Evolutionary conservation across 2,329 filamentous ascomycete species (phyloP), one percentile per base, ranked within the genome.

Genomic region (Calonectria pseudoturangicola): DNA sequence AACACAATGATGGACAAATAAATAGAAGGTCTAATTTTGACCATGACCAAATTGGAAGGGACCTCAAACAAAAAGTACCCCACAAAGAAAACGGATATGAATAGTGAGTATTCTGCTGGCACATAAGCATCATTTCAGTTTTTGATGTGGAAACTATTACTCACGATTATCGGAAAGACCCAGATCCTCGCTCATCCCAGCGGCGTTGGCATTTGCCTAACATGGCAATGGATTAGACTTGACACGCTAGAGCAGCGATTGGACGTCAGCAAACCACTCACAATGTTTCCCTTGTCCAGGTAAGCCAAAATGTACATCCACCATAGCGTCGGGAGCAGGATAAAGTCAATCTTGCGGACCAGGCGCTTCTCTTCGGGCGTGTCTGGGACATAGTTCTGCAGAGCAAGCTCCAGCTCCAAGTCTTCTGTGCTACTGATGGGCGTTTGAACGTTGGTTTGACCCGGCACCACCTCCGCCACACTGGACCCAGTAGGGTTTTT

Each of bases 241-340:
- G 13, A 50, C 2, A 66, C 16, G 15, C 15, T 6, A 5, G 7
- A 39, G 54, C 33, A 10, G 21, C 21, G 4, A 15, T 43, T 41
- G 27, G 2, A 45, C 3, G 9, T 6, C 39, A 21, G 33, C 3
- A 0, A 25, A 43, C 1, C 25, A 75, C 78, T 76, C 54, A 79
- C 79, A 62, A 81, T 82, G n/a, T 82, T 82, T 10, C 74, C 73
- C 33, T 80, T 77, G 66, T 82, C 80, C 10, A 82, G 45, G 47
- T 81, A 81, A 3, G 78, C 79, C 10, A 82, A 68, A 13, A 82
- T 77, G 43, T 81, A 82, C 78, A 80, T 78, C 67, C 65, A 74
- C 78, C 75, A 86, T 50, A 89, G 83, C 73, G 87, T 86, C 0
- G 88, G 88, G 18, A 89, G 85, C 28, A 90, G 83, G 75, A 84